Conservation (phyloP, 1,139 yeast species). For the Blastobotrys elegans region DNA sequence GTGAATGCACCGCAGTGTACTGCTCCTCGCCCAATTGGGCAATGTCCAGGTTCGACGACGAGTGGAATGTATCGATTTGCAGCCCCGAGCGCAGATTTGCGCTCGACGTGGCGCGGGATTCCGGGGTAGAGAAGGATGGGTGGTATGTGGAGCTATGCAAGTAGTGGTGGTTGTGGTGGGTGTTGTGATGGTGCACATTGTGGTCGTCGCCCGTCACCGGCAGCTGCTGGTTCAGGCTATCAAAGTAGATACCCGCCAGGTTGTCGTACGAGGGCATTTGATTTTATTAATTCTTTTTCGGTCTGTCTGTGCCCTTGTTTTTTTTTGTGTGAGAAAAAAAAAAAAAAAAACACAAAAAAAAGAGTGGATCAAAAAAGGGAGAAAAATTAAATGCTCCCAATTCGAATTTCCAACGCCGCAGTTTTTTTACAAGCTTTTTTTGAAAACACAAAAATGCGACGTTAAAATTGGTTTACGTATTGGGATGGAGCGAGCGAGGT, state of each 20-base stretch:
- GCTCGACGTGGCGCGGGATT: constrained; percentile 8
- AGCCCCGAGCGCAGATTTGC: constrained; percentile 14
- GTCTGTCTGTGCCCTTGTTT: neutral
- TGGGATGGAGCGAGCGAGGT: too few species aligned
- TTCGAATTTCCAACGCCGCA: too few species aligned
- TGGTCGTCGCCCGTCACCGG: constrained; percentile 11
- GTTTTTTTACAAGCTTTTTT: too few species aligned
- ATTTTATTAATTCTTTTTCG: too few species aligned
- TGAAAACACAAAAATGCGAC: too few species aligned
- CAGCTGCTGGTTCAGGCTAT: constrained; percentile 13
- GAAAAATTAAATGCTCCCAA: too few species aligned
- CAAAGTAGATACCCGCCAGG: constrained; percentile 17
- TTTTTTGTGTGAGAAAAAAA: too few species aligned
- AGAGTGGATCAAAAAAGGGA: neutral
- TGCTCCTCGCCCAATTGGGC: constrained; percentile 11
- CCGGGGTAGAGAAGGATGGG: neutral
- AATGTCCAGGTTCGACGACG: constrained; percentile 15
- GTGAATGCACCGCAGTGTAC: constrained; percentile 2
- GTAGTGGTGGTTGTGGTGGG: neutral
- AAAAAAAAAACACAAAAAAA: too few species aligned
- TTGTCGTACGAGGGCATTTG: constrained; percentile 18
- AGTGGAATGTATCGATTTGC: constrained; percentile 12
- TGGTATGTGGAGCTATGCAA: neutral
- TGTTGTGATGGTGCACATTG: constrained; percentile 1
- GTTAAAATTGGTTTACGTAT: too few species aligned